Conservation (phyloP, 2,329 filamentous ascomycete genomes). For the Pseudogymnoascus sp. region DNA sequence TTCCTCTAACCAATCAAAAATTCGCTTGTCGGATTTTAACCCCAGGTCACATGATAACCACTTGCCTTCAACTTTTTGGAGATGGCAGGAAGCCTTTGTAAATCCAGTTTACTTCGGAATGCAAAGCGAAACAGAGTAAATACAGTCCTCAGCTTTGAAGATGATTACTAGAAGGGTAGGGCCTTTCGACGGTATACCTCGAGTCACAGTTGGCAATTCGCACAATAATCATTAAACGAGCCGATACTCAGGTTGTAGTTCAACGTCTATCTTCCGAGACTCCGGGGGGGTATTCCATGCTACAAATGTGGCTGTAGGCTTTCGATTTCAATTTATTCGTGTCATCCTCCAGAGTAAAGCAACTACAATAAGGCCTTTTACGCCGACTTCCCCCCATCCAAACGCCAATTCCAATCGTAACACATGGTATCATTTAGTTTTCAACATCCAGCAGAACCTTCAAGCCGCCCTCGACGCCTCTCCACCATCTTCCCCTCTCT, state of each 20-base stretch:
- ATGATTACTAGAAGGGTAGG: background rate
- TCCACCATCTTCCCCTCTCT: conserved; percentile 68
- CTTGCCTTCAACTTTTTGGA: background rate
- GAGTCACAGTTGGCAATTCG: background rate
- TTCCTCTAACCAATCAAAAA: background rate
- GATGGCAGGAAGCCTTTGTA: background rate
- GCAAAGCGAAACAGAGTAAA: background rate
- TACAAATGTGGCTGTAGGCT: background rate
- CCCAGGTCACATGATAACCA: background rate
- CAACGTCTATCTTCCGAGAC: background rate
- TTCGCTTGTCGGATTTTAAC: background rate
- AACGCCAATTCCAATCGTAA: conserved; percentile 3
- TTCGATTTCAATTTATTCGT: background rate
- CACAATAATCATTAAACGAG: background rate
- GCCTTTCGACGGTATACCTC: background rate
- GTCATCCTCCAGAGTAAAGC: background rate
- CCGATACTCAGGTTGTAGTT: background rate
- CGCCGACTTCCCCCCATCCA: background rate
- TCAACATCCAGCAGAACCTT: conserved; percentile 55
- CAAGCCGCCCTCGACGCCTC: conserved; percentile 58
- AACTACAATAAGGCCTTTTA: background rate
- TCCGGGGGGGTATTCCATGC: background rate
- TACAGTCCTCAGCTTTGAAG: background rate
- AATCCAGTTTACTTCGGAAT: background rate
- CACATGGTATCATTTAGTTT: conserved; percentile 22